Conservation (phyloP, 108 stramenopile species). For the Discostella stelligeroides region DNA sequence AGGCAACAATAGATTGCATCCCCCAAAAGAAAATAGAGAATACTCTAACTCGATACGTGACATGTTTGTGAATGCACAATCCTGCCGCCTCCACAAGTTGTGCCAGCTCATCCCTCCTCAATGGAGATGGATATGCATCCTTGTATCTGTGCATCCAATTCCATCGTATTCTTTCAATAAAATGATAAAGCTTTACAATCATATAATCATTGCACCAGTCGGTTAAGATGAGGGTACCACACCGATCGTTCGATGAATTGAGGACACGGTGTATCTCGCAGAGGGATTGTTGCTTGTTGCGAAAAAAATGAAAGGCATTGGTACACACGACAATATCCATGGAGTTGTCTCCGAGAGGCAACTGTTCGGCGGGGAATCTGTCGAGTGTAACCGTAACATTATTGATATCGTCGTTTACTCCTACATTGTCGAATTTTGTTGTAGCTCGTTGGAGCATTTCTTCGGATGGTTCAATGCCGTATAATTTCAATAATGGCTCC, state of each 20-base stretch:
- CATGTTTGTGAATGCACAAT: neutral
- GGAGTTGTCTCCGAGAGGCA: conserved; percentile 12
- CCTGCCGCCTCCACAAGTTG: conserved; percentile 12
- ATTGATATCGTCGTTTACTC: neutral
- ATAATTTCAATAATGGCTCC: neutral
- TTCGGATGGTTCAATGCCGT: conserved; percentile 17
- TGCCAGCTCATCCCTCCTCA: neutral
- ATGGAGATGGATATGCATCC: conserved; percentile 21
- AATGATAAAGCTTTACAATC: conserved; percentile 17
- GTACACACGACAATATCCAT: conserved; percentile 19
- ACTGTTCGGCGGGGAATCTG: conserved; percentile 16
- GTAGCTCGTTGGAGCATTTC: conserved; percentile 24
- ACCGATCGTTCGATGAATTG: neutral
- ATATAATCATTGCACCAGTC: conserved; percentile 27
- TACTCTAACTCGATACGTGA: conserved; percentile 13
- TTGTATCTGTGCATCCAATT: conserved; percentile 3
- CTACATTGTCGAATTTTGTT: neutral
- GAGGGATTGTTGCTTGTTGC: conserved; percentile 9
- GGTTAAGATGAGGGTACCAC: conserved; percentile 16
- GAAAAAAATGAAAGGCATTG: conserved; percentile 37
- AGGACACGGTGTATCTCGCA: conserved; percentile 20
- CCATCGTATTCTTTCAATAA: conserved; percentile 19
- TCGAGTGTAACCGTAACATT: neutral
- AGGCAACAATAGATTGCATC: conserved; percentile 20
- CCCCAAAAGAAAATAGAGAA: conserved; percentile 14